These are phyloP conservation scores for Meyerozyma sp. DNA, from an alignment of 1,139 yeast species.

Conservation along the genomic window DNA sequence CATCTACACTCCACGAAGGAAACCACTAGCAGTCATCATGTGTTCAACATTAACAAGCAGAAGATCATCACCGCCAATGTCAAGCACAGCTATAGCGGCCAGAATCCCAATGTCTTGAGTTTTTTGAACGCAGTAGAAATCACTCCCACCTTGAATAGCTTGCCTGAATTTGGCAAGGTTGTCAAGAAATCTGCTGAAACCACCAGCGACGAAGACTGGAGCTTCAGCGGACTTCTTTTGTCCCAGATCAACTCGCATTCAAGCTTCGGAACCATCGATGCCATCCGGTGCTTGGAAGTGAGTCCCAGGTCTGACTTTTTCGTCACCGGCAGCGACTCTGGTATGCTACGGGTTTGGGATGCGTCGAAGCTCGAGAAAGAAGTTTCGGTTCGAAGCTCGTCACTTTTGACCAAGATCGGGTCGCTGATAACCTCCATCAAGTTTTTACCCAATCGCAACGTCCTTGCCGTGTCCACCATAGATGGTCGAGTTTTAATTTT, in stretches of 20 bases:
- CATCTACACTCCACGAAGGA: constrained; percentile 12
- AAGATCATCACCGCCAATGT: constrained; percentile 34
- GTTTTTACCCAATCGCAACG: constrained; percentile 57
- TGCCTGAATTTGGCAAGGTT: constrained; percentile 60
- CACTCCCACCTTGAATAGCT: constrained; percentile 55
- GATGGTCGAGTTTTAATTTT: constrained; percentile 61
- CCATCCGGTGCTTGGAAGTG: constrained; percentile 51
- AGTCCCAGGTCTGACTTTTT: constrained; percentile 64
- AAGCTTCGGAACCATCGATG: constrained; percentile 20
- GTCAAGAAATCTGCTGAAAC: constrained; percentile 7
- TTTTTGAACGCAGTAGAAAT: constrained; percentile 50
- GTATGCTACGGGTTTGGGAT: constrained; percentile 77
- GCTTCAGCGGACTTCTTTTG: constrained; percentile 48
- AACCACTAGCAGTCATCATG: constrained; percentile 19
- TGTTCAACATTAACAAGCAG: constrained; percentile 29
- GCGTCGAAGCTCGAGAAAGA: constrained; percentile 58
- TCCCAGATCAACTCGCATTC: constrained; percentile 40
- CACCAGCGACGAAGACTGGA: constrained; percentile 12
- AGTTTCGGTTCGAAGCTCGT: constrained; percentile 53
- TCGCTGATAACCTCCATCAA: constrained; percentile 42
- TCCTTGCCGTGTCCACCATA: constrained; percentile 61
- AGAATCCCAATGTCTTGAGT: constrained; percentile 56
- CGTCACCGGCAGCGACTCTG: constrained; percentile 73
- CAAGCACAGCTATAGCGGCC: constrained; percentile 60
- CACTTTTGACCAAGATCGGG: constrained; percentile 42